phyloP scores from a whole-genome alignment of 306 rosid species.

The Dalbergia cultrata region DNA sequence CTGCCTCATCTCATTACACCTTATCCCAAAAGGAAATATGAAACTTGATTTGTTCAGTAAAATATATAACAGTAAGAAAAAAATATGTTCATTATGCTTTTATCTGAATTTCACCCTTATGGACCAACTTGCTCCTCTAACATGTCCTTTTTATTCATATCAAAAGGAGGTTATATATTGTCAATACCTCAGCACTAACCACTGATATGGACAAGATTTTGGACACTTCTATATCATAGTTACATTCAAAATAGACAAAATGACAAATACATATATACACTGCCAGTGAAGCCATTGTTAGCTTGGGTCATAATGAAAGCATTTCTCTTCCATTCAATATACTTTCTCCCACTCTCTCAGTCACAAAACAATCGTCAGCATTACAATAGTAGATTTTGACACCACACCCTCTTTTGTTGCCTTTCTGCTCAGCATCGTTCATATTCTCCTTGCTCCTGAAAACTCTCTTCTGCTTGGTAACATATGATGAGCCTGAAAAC shows the following conservation, averaged over 20 bases:
- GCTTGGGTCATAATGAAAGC: slow-evolving; percentile 50
- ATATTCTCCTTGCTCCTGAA: background rate
- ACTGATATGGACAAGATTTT: slow-evolving; percentile 62
- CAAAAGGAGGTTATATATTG: slow-evolving; percentile 40
- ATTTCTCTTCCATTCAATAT: slow-evolving; percentile 47
- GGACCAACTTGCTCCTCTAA: slow-evolving; percentile 22
- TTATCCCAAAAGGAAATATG: background rate
- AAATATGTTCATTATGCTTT: background rate
- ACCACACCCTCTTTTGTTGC: background rate
- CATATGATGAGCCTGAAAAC: slow-evolving; percentile 44
- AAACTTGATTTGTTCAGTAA: background rate
- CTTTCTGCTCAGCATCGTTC: background rate
- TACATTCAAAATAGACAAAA: slow-evolving; percentile 44
- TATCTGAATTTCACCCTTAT: slow-evolving; percentile 37
- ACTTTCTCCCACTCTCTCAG: slow-evolving; percentile 38
- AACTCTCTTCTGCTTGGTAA: slow-evolving; percentile 21
- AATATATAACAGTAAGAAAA: background rate
- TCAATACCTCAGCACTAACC: slow-evolving; percentile 53
- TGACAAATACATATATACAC: slow-evolving; percentile 36
- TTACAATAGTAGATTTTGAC: slow-evolving; percentile 27
- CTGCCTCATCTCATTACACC: background rate
- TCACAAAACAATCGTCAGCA: slow-evolving; percentile 37
- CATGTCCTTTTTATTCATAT: slow-evolving; percentile 27
- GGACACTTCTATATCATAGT: slow-evolving; percentile 50
- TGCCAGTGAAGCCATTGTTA: slow-evolving; percentile 52